Conservation (phyloP, 768 basidiomycete genomes). For the Suillus placidus region DNA sequence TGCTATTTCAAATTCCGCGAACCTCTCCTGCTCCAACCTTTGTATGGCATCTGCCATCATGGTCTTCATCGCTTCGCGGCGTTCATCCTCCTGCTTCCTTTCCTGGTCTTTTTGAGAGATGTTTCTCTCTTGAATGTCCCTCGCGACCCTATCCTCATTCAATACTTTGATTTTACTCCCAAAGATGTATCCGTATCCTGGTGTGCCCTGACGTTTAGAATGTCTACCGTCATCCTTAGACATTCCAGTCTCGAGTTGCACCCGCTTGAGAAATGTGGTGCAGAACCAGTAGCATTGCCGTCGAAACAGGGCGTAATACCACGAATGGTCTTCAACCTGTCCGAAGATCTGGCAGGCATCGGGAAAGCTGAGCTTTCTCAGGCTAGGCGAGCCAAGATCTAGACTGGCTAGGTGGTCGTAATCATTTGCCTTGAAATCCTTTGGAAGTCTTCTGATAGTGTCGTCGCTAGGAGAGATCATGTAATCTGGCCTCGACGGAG, state of each 20-base stretch:
- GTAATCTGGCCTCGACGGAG: not conserved
- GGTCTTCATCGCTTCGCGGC: not conserved
- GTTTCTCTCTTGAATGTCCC: not conserved
- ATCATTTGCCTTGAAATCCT: not conserved
- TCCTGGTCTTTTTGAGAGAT: not conserved
- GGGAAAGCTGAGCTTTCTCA: slow-evolving; percentile 6
- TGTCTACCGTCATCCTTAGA: not conserved
- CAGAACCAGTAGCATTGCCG: slow-evolving; percentile 15
- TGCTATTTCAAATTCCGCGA: not conserved
- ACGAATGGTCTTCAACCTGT: slow-evolving; percentile 1
- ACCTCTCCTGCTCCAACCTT: slow-evolving; percentile 5
- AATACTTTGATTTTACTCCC: not conserved
- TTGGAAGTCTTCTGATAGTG: slow-evolving; percentile 4
- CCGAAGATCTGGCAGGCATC: slow-evolving; percentile 6
- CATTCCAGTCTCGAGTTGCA: not conserved
- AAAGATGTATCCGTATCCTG: not conserved
- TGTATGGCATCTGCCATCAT: not conserved
- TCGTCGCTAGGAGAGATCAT: slow-evolving; percentile 6
- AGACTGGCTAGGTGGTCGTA: slow-evolving; percentile 12
- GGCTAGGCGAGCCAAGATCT: not conserved
- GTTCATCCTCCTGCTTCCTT: slow-evolving; percentile 4
- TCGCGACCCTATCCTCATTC: not conserved
- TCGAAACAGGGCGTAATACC: slow-evolving; percentile 9
- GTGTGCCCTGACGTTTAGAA: not conserved
- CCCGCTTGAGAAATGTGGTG: slow-evolving; percentile 5